A percentile compares a stretch with the other conserved stretches of the same genome.
Conservation (phyloP, 1,139 yeast genomes). For the Entelexis paramagnoliae region DNA sequence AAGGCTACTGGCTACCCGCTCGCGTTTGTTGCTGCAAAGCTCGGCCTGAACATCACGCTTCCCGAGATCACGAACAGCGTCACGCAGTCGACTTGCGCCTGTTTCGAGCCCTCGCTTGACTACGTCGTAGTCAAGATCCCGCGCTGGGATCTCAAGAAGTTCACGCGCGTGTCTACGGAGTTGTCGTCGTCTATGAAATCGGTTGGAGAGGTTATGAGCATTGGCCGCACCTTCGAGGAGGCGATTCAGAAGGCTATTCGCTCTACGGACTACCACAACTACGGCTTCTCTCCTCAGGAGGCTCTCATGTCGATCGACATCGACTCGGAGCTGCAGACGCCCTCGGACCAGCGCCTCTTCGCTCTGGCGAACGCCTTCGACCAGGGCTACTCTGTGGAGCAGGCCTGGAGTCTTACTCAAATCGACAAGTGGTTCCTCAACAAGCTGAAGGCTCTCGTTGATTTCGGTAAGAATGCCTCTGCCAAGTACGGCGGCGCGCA, state of each 20-base stretch:
- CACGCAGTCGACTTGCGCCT: slow-evolving; percentile 89
- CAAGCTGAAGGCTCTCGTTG: slow-evolving; percentile 43
- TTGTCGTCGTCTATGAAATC: slow-evolving; percentile 95
- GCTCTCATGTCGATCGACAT: slow-evolving; percentile 83
- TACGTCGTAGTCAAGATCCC: slow-evolving; percentile 97
- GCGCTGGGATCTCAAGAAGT: slow-evolving; percentile 97
- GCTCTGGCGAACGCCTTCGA: slow-evolving; percentile 88
- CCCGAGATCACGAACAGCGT: slow-evolving; percentile 89
- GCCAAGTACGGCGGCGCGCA: slow-evolving; percentile 13
- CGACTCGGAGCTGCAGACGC: slow-evolving; percentile 84
- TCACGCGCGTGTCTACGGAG: slow-evolving; percentile 80
- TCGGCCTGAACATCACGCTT: slow-evolving; percentile 87
- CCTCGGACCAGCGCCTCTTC: slow-evolving; percentile 91
- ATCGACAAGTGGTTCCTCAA: slow-evolving; percentile 96
- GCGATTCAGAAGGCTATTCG: slow-evolving; percentile 97
- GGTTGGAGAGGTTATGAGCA: slow-evolving; percentile 98
- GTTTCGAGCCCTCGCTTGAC: slow-evolving; percentile 96
- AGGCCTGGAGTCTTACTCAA: slow-evolving; percentile 83
- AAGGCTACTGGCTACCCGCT: slow-evolving; percentile 98
- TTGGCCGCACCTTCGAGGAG: slow-evolving; percentile 96
- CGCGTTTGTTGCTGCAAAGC: slow-evolving; percentile 96
- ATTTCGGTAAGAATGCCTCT: slow-evolving; percentile 19
- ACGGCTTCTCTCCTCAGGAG: slow-evolving; percentile 84
- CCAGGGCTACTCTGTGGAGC: slow-evolving; percentile 81
- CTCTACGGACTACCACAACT: slow-evolving; percentile 87